These are phyloP conservation scores for Penicillium silybi DNA, from an alignment of 495 filamentous ascomycete species.

Conservation along the genomic window DNA sequence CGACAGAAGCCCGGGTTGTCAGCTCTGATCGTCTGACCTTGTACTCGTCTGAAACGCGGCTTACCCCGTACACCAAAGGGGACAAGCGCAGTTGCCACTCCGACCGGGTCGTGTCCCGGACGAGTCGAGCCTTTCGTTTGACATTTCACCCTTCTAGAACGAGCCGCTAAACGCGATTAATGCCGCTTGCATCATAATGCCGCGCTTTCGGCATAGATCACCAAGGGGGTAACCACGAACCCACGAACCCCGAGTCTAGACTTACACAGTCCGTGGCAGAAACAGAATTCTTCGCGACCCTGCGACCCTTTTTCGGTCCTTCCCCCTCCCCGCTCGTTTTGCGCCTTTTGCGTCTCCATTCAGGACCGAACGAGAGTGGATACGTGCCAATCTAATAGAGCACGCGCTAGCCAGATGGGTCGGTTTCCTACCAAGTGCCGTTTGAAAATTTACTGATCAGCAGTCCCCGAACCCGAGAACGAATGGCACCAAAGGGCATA, in stretches of 20 bases:
- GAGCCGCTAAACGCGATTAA: constrained; percentile 1
- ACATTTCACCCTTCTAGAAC: constrained; percentile 6
- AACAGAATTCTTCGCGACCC: not conserved
- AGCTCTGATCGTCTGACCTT: not conserved
- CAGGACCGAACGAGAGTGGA: not conserved
- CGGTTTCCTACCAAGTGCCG: not conserved
- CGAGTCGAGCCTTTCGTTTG: not conserved
- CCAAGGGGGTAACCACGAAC: not conserved
- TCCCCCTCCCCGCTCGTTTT: too few relatives aligned
- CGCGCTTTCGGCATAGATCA: constrained; percentile 8
- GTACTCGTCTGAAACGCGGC: not conserved
- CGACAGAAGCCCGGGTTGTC: not conserved
- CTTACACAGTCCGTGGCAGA: not conserved
- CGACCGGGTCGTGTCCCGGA: not conserved
- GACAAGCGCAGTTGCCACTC: not conserved
- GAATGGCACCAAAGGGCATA: too few relatives aligned
- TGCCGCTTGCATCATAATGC: not conserved
- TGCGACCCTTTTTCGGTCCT: not conserved
- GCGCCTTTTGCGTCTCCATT: too few relatives aligned
- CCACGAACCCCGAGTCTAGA: constrained; percentile 1
- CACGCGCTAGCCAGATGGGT: not conserved
- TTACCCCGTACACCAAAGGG: not conserved
- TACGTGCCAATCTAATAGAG: not conserved
- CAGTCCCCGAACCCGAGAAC: not conserved
- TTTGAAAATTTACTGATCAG: not conserved